Evolutionary conservation across 106 monocot genomes (phyloP).

Genomic region (Cymbidium sinense): DNA sequence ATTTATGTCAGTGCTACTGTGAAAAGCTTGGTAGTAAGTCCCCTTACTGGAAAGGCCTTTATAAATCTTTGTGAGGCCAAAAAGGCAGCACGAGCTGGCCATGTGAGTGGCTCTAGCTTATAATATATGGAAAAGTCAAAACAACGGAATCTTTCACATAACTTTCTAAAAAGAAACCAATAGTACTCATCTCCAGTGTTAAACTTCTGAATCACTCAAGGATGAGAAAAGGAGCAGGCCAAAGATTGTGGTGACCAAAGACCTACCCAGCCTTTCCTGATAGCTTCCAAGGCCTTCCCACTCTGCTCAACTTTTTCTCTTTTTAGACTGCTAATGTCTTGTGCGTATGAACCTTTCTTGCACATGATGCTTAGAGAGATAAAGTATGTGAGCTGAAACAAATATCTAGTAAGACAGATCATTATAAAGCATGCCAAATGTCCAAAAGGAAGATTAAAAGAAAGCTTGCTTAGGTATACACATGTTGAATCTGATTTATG

Average conservation of each 20-base stretch:
- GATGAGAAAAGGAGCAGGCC: background rate
- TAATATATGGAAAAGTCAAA: background rate
- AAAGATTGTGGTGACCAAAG: background rate
- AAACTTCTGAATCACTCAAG: background rate
- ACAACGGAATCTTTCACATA: background rate
- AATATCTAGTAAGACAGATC: background rate
- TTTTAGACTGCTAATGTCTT: background rate
- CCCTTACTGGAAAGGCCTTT: no score
- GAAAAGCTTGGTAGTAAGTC: no score
- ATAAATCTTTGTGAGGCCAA: no score
- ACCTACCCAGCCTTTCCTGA: background rate
- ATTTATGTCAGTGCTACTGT: no score
- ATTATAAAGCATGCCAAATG: background rate
- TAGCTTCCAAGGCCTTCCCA: background rate
- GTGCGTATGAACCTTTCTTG: background rate
- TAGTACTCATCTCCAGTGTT: background rate
- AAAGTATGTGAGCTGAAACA: background rate
- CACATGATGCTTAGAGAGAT: background rate
- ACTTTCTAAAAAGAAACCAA: background rate
- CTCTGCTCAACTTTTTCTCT: background rate
- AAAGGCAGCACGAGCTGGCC: no score
- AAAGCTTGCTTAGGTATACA: background rate
- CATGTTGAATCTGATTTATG: background rate
- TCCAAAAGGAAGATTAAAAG: slow-evolving; percentile 1
- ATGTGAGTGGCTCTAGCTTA: no score